Evolutionary conservation across 345 rosid genomes (phyloP), one percentile per base, ranked within the genome.

Genomic region (Citrus trifoliata): DNA sequence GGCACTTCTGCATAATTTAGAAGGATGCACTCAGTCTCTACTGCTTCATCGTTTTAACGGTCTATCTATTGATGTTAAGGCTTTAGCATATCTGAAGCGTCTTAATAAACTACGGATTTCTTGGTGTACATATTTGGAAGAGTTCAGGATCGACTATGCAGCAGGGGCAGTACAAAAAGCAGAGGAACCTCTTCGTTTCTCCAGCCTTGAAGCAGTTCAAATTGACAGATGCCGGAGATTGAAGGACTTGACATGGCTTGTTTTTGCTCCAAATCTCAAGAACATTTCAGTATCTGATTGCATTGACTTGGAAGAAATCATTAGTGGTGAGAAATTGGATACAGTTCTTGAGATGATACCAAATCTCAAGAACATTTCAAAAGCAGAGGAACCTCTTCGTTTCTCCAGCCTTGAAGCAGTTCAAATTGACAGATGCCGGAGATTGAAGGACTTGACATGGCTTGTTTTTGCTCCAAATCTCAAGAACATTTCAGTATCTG

Each of bases 221-320:
- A 12, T 32, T 4, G 28, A 6, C 7, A 16, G 1, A 9, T 76
- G 80, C 27, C 27, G 46, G 25, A 28, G 21, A 2, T 64, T 72
- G 58, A 64, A 19, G 48, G 75, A 81, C 68, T 56, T 14, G 82
- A 35, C 38, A 35, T 35, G 38, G 38, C 38, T 35, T 35, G 38
- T 6, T 35, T 35, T 35, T 35, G 38, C 80, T 37, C 87, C 78
- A 67, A 75, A 74, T 38, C 19, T 79, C 58, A 69, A 60, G 22
- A 0, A 9, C 28, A 32, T 84, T 18, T 10, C 21, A 28, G 73
- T 68, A 5, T 18, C 1, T 0, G 2, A 6, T 7, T 78, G 82
- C 48, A 18, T n/a, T 13, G 46, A 67, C 4, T 48, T 81, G 27
- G 73, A 78, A 67, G 78, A 81, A 51, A 62, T 84, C 48, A 75